A percentile compares a stretch with the other conserved stretches of the same genome.
These are phyloP conservation scores for Triglochin maritima DNA, from an alignment of 106 monocot species.

Conservation along the genomic window DNA sequence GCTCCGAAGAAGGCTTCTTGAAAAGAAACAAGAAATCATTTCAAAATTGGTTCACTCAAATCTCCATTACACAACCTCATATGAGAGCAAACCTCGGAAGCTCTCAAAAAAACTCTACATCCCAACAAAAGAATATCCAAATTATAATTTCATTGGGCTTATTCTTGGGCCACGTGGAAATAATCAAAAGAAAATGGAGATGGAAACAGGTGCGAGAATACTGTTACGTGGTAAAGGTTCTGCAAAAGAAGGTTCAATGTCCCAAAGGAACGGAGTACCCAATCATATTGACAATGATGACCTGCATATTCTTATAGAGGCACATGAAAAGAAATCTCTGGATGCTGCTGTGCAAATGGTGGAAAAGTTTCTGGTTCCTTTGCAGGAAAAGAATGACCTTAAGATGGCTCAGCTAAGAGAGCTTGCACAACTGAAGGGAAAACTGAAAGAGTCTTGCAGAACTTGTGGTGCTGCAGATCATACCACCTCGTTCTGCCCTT, in stretches of 20 bases:
- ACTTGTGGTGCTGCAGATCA: slow-evolving; percentile 9
- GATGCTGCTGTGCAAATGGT: slow-evolving; percentile 50
- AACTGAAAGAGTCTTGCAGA: neutral
- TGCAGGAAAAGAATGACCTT: slow-evolving; percentile 33
- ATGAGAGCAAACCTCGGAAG: neutral
- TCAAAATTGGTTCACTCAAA: slow-evolving; percentile 8
- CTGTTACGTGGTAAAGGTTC: slow-evolving; percentile 44
- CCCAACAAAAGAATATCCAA: slow-evolving; percentile 46
- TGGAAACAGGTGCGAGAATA: slow-evolving; percentile 48
- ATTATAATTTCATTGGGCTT: slow-evolving; percentile 58
- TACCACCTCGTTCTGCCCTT: slow-evolving; percentile 8
- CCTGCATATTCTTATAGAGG: slow-evolving; percentile 49
- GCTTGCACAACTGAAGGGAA: slow-evolving; percentile 35
- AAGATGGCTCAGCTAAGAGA: slow-evolving; percentile 49
- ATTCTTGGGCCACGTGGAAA: slow-evolving; percentile 60
- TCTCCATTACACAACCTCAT: neutral
- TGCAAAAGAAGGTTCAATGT: neutral
- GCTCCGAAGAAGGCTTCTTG: neutral
- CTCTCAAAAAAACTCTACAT: slow-evolving; percentile 50
- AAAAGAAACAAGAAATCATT: slow-evolving; percentile 12
- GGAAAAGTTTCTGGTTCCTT: slow-evolving; percentile 54
- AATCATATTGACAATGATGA: slow-evolving; percentile 30
- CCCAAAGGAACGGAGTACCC: neutral
- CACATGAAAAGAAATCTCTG: slow-evolving; percentile 37
- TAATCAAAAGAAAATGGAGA: slow-evolving; percentile 53